Conservation (phyloP, 148 eudicot genomes). For the Cornus suecica region DNA sequence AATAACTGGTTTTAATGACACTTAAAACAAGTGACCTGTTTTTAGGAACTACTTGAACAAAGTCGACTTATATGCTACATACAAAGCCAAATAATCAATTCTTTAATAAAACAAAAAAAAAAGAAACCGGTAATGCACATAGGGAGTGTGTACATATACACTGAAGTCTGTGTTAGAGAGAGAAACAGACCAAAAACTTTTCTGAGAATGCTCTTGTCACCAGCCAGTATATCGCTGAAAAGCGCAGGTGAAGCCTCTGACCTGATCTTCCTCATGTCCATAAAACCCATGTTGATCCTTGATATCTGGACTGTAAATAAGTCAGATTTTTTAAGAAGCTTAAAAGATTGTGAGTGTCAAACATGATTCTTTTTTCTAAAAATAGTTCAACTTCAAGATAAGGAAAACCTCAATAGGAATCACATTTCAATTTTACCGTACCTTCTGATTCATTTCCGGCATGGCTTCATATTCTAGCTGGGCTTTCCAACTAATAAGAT, state of each 20-base stretch:
- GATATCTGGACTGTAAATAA: constrained; percentile 94
- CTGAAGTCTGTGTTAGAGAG: neutral
- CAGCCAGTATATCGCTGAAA: constrained; percentile 64
- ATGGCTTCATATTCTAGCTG: constrained; percentile 71
- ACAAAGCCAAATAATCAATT: neutral
- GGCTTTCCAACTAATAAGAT: constrained; percentile 88
- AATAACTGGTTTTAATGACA: neutral
- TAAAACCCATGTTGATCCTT: constrained; percentile 64
- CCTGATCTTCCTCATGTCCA: constrained; percentile 70
- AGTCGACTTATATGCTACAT: neutral
- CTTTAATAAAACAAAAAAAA: neutral
- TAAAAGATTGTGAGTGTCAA: neutral
- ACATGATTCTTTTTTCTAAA: neutral
- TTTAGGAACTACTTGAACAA: neutral
- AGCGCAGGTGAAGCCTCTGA: constrained; percentile 52
- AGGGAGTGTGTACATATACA: neutral
- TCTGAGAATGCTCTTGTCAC: constrained; percentile 70
- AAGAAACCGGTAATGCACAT: neutral
- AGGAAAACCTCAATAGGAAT: neutral
- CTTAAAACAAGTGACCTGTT: neutral
- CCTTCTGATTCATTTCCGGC: constrained; percentile 62
- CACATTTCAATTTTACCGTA: constrained; percentile 20
- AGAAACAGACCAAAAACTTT: constrained; percentile 72
- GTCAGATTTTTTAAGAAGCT: constrained; percentile 48
- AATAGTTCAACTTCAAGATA: neutral